Percentiles rank a stretch among this genome's conserved stretches.
Evolutionary conservation across 441 rosid genomes (phyloP).

Genomic region (Eutrema salsugineum): DNA sequence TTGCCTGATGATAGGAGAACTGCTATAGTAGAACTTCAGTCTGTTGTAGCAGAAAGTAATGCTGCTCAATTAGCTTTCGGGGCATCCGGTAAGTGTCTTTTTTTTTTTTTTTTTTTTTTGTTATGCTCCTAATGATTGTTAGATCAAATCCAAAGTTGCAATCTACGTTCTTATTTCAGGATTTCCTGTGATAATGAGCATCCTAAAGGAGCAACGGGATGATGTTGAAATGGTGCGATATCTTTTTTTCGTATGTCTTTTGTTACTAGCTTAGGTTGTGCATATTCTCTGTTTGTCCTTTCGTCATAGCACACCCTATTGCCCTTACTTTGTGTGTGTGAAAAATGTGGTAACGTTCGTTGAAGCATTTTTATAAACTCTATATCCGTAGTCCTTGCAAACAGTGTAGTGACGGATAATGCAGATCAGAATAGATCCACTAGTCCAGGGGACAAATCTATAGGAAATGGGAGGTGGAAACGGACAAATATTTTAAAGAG

Average conservation of each 20-base stretch:
- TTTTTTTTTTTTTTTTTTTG: neutral
- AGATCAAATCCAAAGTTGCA: neutral
- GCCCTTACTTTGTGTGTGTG: neutral
- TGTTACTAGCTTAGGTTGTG: constrained; percentile 1
- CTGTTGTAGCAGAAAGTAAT: constrained; percentile 81
- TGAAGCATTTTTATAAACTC: neutral
- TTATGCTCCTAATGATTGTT: neutral
- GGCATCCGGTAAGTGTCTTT: constrained; percentile 59
- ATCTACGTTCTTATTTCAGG: constrained; percentile 48
- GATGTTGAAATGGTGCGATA: constrained; percentile 82
- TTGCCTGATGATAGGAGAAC: constrained; percentile 88
- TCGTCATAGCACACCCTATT: constrained; percentile 43
- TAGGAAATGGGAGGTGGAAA: constrained; percentile 2
- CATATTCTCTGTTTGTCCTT: neutral
- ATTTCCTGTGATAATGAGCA: constrained; percentile 81
- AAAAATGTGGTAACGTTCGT: neutral
- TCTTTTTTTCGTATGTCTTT: constrained; percentile 3
- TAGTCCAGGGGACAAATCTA: neutral
- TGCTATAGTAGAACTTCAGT: constrained; percentile 85
- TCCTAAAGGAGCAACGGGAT: constrained; percentile 86
- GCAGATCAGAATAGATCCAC: neutral
- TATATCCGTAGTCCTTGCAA: neutral
- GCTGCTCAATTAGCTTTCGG: constrained; percentile 91
- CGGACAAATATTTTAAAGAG: neutral
- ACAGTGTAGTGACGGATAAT: neutral